phyloP scores from a whole-genome alignment of 306 rosid genomes.

The Cicer chorassanicum region DNA sequence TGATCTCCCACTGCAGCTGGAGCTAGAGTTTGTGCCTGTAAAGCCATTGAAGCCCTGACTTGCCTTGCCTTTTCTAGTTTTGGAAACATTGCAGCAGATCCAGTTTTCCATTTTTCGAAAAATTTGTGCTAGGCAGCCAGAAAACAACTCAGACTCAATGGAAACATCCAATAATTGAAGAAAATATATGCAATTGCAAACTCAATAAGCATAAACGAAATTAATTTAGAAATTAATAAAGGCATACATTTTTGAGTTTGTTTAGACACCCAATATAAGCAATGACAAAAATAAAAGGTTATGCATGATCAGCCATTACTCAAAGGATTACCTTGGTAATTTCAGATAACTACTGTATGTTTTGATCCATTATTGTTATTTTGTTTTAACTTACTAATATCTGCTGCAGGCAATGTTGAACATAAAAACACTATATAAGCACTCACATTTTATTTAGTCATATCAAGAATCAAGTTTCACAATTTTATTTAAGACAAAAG shows the following conservation, averaged over 20 bases:
- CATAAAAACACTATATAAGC: constrained; percentile 21
- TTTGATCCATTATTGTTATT: constrained; percentile 1
- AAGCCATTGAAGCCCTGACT: constrained; percentile 77
- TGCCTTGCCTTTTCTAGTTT: constrained; percentile 89
- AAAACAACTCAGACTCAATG: constrained; percentile 45
- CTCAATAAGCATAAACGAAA: constrained; percentile 25
- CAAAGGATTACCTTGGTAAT: constrained; percentile 9
- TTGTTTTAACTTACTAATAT: neutral
- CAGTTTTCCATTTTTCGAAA: constrained; percentile 87
- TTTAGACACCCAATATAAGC: constrained; percentile 20
- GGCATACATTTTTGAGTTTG: constrained; percentile 18
- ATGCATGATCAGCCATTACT: constrained; percentile 25
- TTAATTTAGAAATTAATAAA: constrained; percentile 25
- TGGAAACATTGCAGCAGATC: constrained; percentile 77
- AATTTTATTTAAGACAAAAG: constrained; percentile 1
- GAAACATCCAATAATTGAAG: constrained; percentile 40
- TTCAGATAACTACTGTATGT: constrained; percentile 12
- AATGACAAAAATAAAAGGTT: constrained; percentile 33
- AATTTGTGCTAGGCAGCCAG: constrained; percentile 77
- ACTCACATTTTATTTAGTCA: constrained; percentile 17
- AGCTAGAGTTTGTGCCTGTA: constrained; percentile 67
- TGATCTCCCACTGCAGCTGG: constrained; percentile 61
- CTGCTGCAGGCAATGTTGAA: neutral
- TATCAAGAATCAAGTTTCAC: constrained; percentile 10
- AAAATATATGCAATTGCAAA: constrained; percentile 39